Base-by-base conservation (phyloP, 495 filamentous ascomycete species). In the Pyrenula massariospora region DNA sequence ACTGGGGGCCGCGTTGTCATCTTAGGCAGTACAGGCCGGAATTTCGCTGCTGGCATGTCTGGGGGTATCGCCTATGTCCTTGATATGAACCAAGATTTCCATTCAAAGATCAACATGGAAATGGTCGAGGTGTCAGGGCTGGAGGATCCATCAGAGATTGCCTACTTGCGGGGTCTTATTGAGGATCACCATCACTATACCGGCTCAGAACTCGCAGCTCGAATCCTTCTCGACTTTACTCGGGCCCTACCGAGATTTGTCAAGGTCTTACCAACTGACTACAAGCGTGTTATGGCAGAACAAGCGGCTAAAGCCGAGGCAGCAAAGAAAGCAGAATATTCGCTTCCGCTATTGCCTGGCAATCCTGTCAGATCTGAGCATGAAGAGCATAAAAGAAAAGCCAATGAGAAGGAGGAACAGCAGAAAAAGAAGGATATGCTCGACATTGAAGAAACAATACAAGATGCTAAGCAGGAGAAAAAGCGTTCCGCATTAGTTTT, bases 181-280 rank as follows among this genome's bases (percentile, higher is more conserved):
- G 93, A 99, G 71, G 93, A 99, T 63, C 93, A 99, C 65, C 94
- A 96, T 70, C 93, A 99, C 68, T 99, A 97, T 77, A 99, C 93
- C 49, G 93, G 93, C 59, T 99, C 93, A 22, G 93, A 96, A 75
- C 80, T 96, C 52, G 93, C 93, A 20, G 95, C 95, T 60, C 88
- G 94, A 59, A 87, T 96, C 59, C 78, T 99, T 11, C 79, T 97
- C n/a, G 93, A 99, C 74, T 99, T 97, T 75, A 95, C 82, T 68
- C 84, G 92, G 56, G 94, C 93, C 42, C 84, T 99, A 36, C 85
- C 84, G 24, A 85, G 90, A 58, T 95, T 99, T 63, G 80, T 96
- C 72, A 97, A 97, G 77, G 85, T 97, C 23, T 77, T 99, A 54
- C 93, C 93, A 0, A 89, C 87, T 12, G 93, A 99, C 73, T 99